Evolutionary conservation across 306 rosid species (phyloP).

Genomic region (Vigna angularis): DNA sequence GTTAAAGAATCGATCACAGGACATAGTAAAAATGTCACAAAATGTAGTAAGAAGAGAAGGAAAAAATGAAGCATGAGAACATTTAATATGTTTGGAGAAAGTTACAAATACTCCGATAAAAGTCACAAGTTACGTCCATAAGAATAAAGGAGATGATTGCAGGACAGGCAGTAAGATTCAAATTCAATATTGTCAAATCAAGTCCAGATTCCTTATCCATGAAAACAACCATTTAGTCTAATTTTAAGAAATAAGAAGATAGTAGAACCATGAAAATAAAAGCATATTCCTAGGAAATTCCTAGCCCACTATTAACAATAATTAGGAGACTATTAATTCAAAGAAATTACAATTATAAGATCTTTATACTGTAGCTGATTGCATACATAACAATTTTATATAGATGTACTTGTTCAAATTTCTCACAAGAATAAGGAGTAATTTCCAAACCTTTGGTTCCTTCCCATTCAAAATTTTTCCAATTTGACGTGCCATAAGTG

Average conservation of each 20-base stretch:
- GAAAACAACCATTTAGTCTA: slow-evolving; percentile 30
- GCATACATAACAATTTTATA: slow-evolving; percentile 30
- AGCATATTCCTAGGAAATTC: slow-evolving; percentile 6
- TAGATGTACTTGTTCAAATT: slow-evolving; percentile 21
- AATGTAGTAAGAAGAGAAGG: slow-evolving; percentile 28
- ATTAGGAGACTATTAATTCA: slow-evolving; percentile 17
- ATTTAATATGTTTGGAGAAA: slow-evolving; percentile 29
- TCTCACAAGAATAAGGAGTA: slow-evolving; percentile 33
- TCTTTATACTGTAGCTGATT: slow-evolving; percentile 26
- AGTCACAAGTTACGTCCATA: slow-evolving; percentile 12
- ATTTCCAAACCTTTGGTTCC: slow-evolving; percentile 90
- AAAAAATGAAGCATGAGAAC: slow-evolving; percentile 28
- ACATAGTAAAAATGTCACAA: slow-evolving; percentile 20
- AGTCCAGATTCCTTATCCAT: slow-evolving; percentile 35
- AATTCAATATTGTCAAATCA: slow-evolving; percentile 33
- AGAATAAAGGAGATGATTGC: slow-evolving; percentile 27
- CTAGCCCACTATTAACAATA: slow-evolving; percentile 10
- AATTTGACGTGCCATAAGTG: slow-evolving; percentile 99
- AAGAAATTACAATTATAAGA: slow-evolving; percentile 15
- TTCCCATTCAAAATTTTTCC: slow-evolving; percentile 95
- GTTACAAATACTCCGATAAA: slow-evolving; percentile 25
- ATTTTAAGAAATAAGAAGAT: slow-evolving; percentile 12
- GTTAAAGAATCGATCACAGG: slow-evolving; percentile 31
- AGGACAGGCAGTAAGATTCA: slow-evolving; percentile 17
- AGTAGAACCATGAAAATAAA: slow-evolving; percentile 19